These are phyloP conservation scores for Leccinum ochraceum DNA, from an alignment of 768 basidiomycete species.

Conservation along the genomic window DNA sequence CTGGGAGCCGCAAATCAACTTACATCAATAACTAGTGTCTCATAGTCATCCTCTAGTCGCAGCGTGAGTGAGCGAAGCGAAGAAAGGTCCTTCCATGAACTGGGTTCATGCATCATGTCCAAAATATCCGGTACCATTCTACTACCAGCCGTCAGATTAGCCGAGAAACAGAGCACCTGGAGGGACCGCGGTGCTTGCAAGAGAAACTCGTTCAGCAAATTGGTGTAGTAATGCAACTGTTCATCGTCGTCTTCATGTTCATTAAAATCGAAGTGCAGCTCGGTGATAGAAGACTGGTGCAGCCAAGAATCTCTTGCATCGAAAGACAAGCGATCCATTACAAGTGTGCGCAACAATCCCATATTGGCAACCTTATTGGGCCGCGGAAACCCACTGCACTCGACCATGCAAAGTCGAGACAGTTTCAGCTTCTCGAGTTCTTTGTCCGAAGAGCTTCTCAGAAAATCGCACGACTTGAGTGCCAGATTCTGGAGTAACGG, in stretches of 20 bases:
- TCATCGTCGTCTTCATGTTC: neutral
- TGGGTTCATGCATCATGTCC: neutral
- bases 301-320: neutral
- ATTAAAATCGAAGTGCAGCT: neutral
- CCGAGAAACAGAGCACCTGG: neutral
- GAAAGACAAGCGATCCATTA: neutral
- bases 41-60: neutral
- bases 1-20: too few species aligned
- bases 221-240: neutral
- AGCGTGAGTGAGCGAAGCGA: neutral
- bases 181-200: neutral
- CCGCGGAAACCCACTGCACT: neutral
- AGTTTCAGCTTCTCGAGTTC: neutral
- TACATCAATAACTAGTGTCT: too few species aligned
- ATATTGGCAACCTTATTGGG: neutral
- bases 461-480: slow-evolving; percentile 2
- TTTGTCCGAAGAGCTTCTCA: neutral
- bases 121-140: neutral
- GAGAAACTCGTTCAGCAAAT: neutral
- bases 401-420: neutral
- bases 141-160: neutral
- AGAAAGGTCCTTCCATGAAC: neutral
- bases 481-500: slow-evolving; percentile 18
- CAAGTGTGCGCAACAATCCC: neutral
- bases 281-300: neutral